These are phyloP conservation scores for Ustilago lituana DNA, from an alignment of 1,284 basidiomycete species.

Conservation along the genomic window DNA sequence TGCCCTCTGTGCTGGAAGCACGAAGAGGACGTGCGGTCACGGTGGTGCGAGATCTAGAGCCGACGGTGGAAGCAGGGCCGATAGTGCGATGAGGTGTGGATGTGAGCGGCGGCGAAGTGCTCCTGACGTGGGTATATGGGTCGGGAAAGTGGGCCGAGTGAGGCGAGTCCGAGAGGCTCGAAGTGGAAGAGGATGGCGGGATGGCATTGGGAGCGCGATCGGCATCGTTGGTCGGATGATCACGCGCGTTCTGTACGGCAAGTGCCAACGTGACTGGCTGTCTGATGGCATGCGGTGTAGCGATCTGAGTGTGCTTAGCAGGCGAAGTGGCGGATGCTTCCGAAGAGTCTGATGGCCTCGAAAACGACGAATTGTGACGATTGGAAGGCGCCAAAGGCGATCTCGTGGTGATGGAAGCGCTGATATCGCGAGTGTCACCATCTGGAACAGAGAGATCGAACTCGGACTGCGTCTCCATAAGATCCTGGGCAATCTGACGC, in stretches of 20 bases:
- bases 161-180: constrained; percentile 26
- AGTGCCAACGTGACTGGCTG: constrained; percentile 27
- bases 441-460: constrained; percentile 47
- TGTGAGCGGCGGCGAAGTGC: constrained; percentile 41
- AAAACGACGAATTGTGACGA: constrained; percentile 46
- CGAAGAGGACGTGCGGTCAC: constrained; percentile 36
- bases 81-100: constrained; percentile 38
- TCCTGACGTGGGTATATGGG: constrained; percentile 34
- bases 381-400: constrained; percentile 29
- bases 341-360: constrained; percentile 38
- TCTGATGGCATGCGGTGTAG: constrained; percentile 21
- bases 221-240: background rate
- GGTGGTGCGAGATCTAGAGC: constrained; percentile 39
- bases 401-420: constrained; percentile 32
- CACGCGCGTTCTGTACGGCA: constrained; percentile 25
- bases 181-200: constrained; percentile 32
- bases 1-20: constrained; percentile 14
- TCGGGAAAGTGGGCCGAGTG: constrained; percentile 31
- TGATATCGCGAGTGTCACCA: constrained; percentile 36
- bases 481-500: constrained; percentile 51
- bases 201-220: background rate
- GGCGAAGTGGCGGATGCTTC: constrained; percentile 22
- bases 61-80: constrained; percentile 37
- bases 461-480: constrained; percentile 46
- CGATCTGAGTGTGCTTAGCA: constrained; percentile 23